These are phyloP conservation scores for Gigaspora rosea DNA, from an alignment of 192 early-diverging fungal species.

Conservation along the genomic window DNA sequence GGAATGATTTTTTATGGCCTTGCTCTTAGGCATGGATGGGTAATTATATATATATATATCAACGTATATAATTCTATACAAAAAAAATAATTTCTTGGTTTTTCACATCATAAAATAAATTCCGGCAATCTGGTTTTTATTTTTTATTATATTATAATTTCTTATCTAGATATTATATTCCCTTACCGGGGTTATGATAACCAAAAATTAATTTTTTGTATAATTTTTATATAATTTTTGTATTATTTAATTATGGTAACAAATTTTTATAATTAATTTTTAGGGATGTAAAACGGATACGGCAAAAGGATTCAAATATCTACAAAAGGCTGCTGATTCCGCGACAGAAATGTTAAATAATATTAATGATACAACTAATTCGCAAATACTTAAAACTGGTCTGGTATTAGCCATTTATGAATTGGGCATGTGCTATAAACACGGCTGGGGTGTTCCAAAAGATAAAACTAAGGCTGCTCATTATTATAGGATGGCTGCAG, in stretches of 20 bases:
- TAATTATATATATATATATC: conserved; percentile 3
- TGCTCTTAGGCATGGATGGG: conserved; percentile 78
- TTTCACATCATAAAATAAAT: no score
- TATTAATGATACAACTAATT: conserved; percentile 54
- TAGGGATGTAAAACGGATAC: conserved; percentile 69
- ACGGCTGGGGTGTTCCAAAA: conserved; percentile 79
- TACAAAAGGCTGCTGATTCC: conserved; percentile 69
- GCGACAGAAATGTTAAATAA: conserved; percentile 62
- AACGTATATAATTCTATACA: no score
- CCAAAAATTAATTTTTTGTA: no score
- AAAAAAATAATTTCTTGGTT: no score
- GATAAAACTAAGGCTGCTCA: conserved; percentile 71
- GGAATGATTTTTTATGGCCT: conserved; percentile 76
- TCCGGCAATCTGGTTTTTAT: no score
- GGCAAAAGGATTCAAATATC: conserved; percentile 64
- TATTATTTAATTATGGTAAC: no score
- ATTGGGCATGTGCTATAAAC: conserved; percentile 74
- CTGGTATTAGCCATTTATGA: conserved; percentile 79
- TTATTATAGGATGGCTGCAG: conserved; percentile 81
- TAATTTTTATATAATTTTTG: no score
- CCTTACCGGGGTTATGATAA: no score
- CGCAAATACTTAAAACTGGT: conserved; percentile 63
- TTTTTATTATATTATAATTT: no score
- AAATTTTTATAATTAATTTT: neutral
- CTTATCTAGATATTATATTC: no score